These are phyloP conservation scores for Capronia coronata DNA, from an alignment of 2,329 filamentous ascomycete genomes.

Conservation along the genomic window DNA sequence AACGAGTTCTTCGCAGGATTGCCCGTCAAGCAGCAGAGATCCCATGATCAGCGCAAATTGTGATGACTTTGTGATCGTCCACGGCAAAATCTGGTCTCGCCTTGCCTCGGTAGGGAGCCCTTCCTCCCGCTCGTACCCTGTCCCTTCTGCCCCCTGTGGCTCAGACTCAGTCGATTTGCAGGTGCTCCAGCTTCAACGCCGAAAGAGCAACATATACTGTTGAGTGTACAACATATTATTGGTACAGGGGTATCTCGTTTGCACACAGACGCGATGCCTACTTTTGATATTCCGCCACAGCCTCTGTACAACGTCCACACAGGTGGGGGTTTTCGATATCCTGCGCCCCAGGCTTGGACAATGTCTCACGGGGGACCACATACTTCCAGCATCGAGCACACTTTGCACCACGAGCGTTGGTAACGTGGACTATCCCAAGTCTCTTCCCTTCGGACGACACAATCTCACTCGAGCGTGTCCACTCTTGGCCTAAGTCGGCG, in stretches of 20 bases:
- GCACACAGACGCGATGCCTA: neutral
- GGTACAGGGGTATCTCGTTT: slow-evolving; percentile 15
- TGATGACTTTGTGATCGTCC: slow-evolving; percentile 10
- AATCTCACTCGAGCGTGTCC: slow-evolving; percentile 16
- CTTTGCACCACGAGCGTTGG: slow-evolving; percentile 45
- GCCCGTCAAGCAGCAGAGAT: neutral
- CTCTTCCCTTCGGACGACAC: slow-evolving; percentile 5
- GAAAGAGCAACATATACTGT: neutral
- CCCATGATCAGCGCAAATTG: neutral
- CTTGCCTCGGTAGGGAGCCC: too few relatives aligned
- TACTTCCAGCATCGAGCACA: slow-evolving; percentile 89
- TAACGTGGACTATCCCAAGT: slow-evolving; percentile 11
- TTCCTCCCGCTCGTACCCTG: too few relatives aligned
- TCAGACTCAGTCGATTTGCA: too few relatives aligned
- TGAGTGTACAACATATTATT: slow-evolving; percentile 7
- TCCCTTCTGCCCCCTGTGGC: too few relatives aligned
- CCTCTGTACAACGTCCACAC: slow-evolving; percentile 21
- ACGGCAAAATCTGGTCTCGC: neutral
- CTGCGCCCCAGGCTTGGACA: neutral
- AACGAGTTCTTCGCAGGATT: neutral
- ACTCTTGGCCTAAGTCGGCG: neutral
- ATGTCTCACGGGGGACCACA: slow-evolving; percentile 34
- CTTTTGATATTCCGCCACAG: slow-evolving; percentile 15
- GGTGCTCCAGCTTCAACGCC: neutral
- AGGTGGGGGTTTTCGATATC: slow-evolving; percentile 7